phyloP scores from a whole-genome alignment of 1,284 basidiomycete genomes.

The Cryptococcus neoformans region DNA sequence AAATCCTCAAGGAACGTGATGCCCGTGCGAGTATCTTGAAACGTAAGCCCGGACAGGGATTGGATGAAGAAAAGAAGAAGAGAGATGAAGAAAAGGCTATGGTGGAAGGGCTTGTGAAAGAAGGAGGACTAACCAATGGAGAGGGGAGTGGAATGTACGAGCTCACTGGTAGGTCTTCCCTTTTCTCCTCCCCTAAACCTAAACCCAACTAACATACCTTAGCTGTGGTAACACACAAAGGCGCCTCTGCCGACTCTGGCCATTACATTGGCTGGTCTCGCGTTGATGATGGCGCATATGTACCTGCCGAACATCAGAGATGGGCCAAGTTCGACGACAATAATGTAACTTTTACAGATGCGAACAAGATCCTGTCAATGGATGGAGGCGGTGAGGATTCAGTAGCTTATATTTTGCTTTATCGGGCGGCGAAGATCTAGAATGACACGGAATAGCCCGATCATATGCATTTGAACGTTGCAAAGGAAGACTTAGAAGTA shows the following conservation, averaged over 20 bases:
- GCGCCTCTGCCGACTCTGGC: slow-evolving; percentile 79
- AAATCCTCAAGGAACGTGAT: slow-evolving; percentile 74
- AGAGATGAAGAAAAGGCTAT: slow-evolving; percentile 21
- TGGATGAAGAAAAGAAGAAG: slow-evolving; percentile 10
- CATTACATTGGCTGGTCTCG: slow-evolving; percentile 80
- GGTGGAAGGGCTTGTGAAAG: slow-evolving; percentile 35
- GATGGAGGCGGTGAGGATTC: slow-evolving; percentile 82
- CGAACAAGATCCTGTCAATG: slow-evolving; percentile 69
- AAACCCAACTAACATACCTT: not conserved
- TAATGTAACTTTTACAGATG: slow-evolving; percentile 60
- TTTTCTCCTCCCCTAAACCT: not conserved
- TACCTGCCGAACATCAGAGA: slow-evolving; percentile 47
- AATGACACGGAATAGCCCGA: too few species aligned
- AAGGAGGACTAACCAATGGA: not conserved
- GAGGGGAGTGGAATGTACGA: slow-evolving; percentile 43
- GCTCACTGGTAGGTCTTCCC: slow-evolving; percentile 40
- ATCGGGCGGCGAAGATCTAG: slow-evolving; percentile 54
- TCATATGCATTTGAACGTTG: too few species aligned
- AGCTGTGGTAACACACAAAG: slow-evolving; percentile 97
- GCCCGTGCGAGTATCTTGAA: slow-evolving; percentile 82
- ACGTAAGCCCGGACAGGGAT: slow-evolving; percentile 57
- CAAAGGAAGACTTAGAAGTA: too few species aligned
- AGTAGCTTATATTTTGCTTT: slow-evolving; percentile 80
- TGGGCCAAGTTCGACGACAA: slow-evolving; percentile 78
- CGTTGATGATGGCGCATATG: slow-evolving; percentile 24